Conservation (phyloP, 192 early-diverging fungal species). For the Rhizoclosmatium sp. region DNA sequence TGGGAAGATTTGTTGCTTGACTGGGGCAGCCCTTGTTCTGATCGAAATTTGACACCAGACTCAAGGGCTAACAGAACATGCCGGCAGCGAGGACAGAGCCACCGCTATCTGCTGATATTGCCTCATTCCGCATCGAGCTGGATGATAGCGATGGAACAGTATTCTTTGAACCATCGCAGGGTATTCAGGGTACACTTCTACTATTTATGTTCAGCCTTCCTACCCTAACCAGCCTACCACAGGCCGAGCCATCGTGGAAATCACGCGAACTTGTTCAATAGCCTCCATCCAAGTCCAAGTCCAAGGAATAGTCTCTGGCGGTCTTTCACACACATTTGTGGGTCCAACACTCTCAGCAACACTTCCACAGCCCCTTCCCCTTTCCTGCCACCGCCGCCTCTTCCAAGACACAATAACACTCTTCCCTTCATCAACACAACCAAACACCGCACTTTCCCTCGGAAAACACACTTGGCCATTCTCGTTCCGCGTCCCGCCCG, state of each 20-base stretch:
- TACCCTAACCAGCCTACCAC: not conserved
- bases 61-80: no score
- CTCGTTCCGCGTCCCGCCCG: constrained; percentile 42
- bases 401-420: constrained; percentile 36
- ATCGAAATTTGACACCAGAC: no score
- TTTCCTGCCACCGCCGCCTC: constrained; percentile 21
- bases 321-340: constrained; percentile 12
- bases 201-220: not conserved
- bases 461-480: constrained; percentile 41
- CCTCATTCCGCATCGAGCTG: constrained; percentile 23
- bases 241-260: constrained; percentile 26
- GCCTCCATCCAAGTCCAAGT: constrained; percentile 30
- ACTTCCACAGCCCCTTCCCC: not conserved
- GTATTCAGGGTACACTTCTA: constrained; percentile 7
- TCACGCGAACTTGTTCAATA: not conserved
- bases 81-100: no score
- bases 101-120: not conserved
- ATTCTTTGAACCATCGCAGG: constrained; percentile 42
- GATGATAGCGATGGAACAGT: constrained; percentile 20
- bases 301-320: constrained; percentile 33
- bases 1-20: no score
- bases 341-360: not conserved
- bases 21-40: no score
- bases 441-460: not conserved
- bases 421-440: constrained; percentile 14